Evolutionary conservation across 441 rosid species (phyloP), one percentile per base, ranked within the genome.

Genomic region (Rhodomyrtus psidioides): DNA sequence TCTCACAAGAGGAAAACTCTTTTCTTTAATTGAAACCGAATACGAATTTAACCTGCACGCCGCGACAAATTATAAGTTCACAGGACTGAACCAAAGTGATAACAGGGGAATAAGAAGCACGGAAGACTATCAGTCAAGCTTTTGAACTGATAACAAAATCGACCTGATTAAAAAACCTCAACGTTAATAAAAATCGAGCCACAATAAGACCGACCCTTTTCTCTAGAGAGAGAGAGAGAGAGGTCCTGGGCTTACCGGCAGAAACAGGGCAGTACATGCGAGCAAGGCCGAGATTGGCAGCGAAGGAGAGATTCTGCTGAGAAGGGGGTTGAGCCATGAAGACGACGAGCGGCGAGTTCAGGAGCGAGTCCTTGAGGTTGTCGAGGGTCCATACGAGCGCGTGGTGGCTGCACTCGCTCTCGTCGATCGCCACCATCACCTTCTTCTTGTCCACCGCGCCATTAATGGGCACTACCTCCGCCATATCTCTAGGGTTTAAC

Each of bases 351-450:
- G 88, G 89, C 14, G 90, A 87, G 74, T 56, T 88, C 26, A 83
- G 84, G 21, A 89, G 60, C 39, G 88, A 26, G 53, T 92, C 90
- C 87, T 92, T 93, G 49, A 93, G 95, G 85, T 92, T 90, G 82
- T 87, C 82, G 49, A 94, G 92, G 26, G 87, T 92, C 94, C 94
- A 94, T 79, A 89, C 85, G 84, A 94, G 92, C 51, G 91, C 91
- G 57, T 91, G 85, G 87, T 91, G 91, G 85, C 93, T 94, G 87
- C 86, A 60, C 55, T 92, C 91, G 53, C 86, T 90, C 89, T 93
- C 95, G 46, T 94, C 96, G 74, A 93, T 90, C 82, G 89, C 87
- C 84, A 94, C 89, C 96, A 94, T 93, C 85, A 93, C 92, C 74
- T 91, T 93, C 88, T 86, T 91, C 88, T 84, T 86, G 26, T 56